phyloP scores from a whole-genome alignment of 2,329 filamentous ascomycete genomes.

The Venturiaceae sp. region DNA sequence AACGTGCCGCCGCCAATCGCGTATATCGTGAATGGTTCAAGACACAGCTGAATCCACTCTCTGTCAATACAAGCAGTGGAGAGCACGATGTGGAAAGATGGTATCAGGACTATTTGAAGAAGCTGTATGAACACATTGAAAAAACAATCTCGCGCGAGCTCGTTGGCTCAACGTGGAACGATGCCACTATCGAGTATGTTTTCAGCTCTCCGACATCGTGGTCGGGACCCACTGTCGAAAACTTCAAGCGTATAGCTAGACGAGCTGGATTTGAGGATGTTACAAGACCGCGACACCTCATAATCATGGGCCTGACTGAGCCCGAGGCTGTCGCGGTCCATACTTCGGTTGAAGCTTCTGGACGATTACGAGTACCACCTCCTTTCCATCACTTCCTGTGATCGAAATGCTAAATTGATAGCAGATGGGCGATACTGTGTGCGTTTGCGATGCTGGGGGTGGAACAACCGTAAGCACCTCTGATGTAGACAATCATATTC shows the following conservation, averaged over 20 bases:
- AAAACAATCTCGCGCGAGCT: neutral
- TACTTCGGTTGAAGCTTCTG: neutral
- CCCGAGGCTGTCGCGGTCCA: neutral
- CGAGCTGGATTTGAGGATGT: neutral
- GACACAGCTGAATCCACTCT: neutral
- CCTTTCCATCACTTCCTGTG: too few relatives aligned
- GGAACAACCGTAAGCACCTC: neutral
- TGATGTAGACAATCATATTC: neutral
- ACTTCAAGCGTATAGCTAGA: neutral
- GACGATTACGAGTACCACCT: too few relatives aligned
- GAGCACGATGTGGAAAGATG: neutral
- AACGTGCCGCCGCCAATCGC: neutral
- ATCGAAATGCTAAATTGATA: too few relatives aligned
- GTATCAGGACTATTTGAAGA: neutral
- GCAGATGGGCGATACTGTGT: neutral
- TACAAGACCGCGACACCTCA: neutral
- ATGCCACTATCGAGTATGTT: neutral
- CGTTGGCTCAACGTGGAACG: neutral
- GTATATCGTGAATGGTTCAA: neutral
- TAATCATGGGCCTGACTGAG: neutral
- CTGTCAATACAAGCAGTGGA: neutral
- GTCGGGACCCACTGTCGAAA: neutral
- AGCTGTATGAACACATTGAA: neutral
- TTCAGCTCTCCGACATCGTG: neutral
- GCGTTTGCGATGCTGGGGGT: neutral